These are phyloP conservation scores for Trichoderma koningiopsis DNA, from an alignment of 2,329 filamentous ascomycete species.

Conservation along the genomic window DNA sequence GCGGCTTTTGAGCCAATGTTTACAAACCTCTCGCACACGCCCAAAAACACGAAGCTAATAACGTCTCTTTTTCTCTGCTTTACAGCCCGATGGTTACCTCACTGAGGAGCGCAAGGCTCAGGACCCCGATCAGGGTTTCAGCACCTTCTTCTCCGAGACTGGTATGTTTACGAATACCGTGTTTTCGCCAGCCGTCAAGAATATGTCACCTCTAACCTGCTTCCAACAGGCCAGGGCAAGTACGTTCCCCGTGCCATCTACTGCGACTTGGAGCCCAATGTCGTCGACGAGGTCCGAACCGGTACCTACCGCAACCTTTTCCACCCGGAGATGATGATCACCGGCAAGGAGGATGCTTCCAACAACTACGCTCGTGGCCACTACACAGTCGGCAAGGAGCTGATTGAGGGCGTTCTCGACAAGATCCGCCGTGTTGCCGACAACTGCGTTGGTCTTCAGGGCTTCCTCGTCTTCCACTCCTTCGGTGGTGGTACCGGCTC, in stretches of 20 bases:
- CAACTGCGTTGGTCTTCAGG: conserved; percentile 96
- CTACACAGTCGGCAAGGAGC: conserved; percentile 99
- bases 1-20: conserved; percentile 13
- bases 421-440: conserved; percentile 97
- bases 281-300: conserved; percentile 98
- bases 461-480: conserved; percentile 99
- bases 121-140: conserved; percentile 96
- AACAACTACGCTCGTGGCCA: conserved; percentile 99
- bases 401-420: conserved; percentile 97
- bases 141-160: conserved; percentile 99
- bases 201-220: conserved; percentile 6
- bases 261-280: conserved; percentile 99
- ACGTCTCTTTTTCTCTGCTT: conserved; percentile 1
- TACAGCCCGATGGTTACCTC: conserved; percentile 94
- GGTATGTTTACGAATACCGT: conserved; percentile 57
- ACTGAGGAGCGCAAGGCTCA: conserved; percentile 95
- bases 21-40: conserved; percentile 23
- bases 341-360: conserved; percentile 98
- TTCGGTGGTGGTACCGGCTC: conserved; percentile 99
- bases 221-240: conserved; percentile 81
- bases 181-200: background rate
- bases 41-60: conserved; percentile 21
- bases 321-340: conserved; percentile 99
- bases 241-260: conserved; percentile 99
- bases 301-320: conserved; percentile 95